These are phyloP conservation scores for Scytalidium lignicola DNA, from an alignment of 2,329 filamentous ascomycete genomes.

Conservation along the genomic window DNA sequence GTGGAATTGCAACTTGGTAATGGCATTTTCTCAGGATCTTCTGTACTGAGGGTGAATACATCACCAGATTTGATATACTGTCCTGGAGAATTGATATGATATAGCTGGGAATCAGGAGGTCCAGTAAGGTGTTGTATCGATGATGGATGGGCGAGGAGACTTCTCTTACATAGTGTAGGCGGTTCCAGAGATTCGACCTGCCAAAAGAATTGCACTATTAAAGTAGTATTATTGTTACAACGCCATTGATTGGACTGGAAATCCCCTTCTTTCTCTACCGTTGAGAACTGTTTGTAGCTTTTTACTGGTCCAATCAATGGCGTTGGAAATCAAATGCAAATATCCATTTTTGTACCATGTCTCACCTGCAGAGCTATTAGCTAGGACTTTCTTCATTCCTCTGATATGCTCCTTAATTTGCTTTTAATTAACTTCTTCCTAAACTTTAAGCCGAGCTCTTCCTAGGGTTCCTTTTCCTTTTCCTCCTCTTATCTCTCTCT, in stretches of 20 bases:
- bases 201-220: constrained; percentile 15
- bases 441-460: neutral
- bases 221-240: constrained; percentile 6
- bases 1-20: constrained; percentile 2
- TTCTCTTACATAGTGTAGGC: neutral
- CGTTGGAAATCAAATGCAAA: neutral
- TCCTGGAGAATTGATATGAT: neutral
- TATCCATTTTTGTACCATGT: neutral
- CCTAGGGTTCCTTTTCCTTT: neutral
- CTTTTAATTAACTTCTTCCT: neutral
- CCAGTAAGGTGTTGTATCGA: neutral
- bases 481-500: neutral
- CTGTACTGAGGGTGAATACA: constrained; percentile 9
- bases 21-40: constrained; percentile 5
- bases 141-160: neutral
- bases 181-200: constrained; percentile 5
- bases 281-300: too few relatives aligned
- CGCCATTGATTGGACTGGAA: too few relatives aligned
- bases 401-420: neutral
- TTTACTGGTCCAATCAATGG: neutral
- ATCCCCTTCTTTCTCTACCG: too few relatives aligned
- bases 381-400: neutral
- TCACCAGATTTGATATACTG: constrained; percentile 11
- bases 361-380: neutral
- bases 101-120: neutral